phyloP scores from a whole-genome alignment of 73 alveolate species.

The Stentor coeruleus region DNA sequence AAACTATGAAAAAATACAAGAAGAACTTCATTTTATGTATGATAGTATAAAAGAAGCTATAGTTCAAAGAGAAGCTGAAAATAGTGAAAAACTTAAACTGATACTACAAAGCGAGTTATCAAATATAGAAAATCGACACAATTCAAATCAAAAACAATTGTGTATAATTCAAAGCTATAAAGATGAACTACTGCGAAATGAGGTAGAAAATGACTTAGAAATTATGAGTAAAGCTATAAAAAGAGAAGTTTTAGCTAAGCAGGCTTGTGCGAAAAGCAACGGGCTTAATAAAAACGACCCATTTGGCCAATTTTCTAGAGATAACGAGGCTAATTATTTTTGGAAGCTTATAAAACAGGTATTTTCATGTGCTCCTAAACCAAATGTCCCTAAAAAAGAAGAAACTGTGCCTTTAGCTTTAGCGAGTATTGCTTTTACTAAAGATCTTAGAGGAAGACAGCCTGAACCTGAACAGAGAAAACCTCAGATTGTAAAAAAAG shows the following conservation, averaged over 20 bases:
- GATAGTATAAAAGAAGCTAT: slow-evolving; percentile 4
- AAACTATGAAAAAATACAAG: not conserved
- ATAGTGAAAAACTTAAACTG: not conserved
- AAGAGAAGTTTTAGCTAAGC: slow-evolving; percentile 16
- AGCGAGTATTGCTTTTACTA: not conserved
- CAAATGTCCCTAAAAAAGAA: not conserved
- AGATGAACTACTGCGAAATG: slow-evolving; percentile 2
- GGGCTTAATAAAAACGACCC: not conserved
- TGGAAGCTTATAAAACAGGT: slow-evolving; percentile 18
- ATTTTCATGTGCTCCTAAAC: slow-evolving; percentile 10
- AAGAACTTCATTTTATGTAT: not conserved
- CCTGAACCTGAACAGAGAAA: not conserved
- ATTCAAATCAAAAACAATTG: not conserved
- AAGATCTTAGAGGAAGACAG: not conserved
- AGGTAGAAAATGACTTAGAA: slow-evolving; percentile 21
- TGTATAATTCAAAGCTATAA: slow-evolving; percentile 21
- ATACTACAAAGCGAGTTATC: not conserved
- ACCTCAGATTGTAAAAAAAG: slow-evolving; percentile 5
- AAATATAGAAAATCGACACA: not conserved
- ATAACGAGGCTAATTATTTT: slow-evolving; percentile 3
- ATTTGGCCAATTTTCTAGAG: slow-evolving; percentile 16
- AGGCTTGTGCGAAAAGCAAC: not conserved
- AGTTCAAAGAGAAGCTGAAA: not conserved
- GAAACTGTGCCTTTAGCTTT: slow-evolving; percentile 18
- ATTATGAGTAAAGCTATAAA: not conserved